Evolutionary conservation across 1,139 yeast species (phyloP), one percentile per base, ranked within the genome.

Genomic region (Debaryomycetaceae sp.): DNA sequence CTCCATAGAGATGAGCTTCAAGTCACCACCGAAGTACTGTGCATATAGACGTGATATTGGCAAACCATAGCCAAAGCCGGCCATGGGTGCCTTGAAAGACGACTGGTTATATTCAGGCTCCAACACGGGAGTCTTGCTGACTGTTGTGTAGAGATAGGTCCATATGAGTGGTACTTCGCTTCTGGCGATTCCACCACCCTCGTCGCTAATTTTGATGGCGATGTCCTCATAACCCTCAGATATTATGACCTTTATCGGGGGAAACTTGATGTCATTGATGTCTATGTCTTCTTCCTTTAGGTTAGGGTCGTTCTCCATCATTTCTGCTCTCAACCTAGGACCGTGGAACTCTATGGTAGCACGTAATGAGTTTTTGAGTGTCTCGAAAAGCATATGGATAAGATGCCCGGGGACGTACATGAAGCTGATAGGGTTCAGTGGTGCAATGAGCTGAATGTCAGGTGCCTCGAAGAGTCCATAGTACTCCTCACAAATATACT

Each of bases 181-280:
- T 45, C 96, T 73, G 3, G 96, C 87, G 45, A 89, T 87, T 22
- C 96, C 96, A 31, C 96, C 97, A 36, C 96, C 97, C 65, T 88
- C 96, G 58, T 88, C 97, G 33, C 92, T 83, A 44, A 88, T 83
- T 60, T 89, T 89, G 51, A 88, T 84, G n/a, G 96, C 89, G 47
- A 89, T 87, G 58, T 89, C 96, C 57, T 88, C 96, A 33, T 81
- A 78, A 9, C 97, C 97, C 58, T 87, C 88, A n/a, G 91, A 87
- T 18, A 88, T 89, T 44, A 89, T 86, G 18, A 89, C 85, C 61
- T 87, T 87, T 33, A 89, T 83, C 2, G 95, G 86, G 0, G 96
- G 96, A 58, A 80, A 87, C 42, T 73, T 70, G 47, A 87, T 75
- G 52, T 82, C 87, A 45, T 83, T 82, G 34, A 80, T 63, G 51